Base-by-base conservation (phyloP, 352 stramenopile species). In the Phytophthora hibernalis region DNA sequence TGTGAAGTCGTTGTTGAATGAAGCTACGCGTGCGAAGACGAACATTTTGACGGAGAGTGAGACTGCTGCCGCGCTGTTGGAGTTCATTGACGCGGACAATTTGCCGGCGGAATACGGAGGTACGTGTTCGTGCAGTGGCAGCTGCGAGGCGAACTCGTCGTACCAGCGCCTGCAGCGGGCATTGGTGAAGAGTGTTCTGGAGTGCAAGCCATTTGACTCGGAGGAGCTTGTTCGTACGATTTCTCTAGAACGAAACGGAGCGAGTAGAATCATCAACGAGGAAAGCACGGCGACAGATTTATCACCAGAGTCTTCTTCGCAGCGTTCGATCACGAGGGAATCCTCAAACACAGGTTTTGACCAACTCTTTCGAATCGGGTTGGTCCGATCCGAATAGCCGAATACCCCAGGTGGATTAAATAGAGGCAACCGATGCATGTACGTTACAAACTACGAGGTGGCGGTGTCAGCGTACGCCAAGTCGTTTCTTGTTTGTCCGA, bases 1-100 rank as follows among this genome's bases (percentile, higher is more conserved):
- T 16, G 87, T 98, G 58, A 92, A 94, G 57, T 85, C 87, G 16
- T 59, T 98, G 2, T 48, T 97, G 55, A 93, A 97, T 55, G 87
- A 96, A 49, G 85, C 90, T 12, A 97, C 91, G 2, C 84, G 88
- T 1, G 82, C 78, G 13, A 98, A 98, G 72, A 95, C 93, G 5
- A 92, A 84, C 55, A 96, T 98, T 48, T 37, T 97, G 35, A 88
- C 72, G 11, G 80, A 90, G 37, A 87, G 59, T 24, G 85, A 95
- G 40, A 89, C 80, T 1, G 56, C 80, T 1, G 54, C 68, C 9
- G 72, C 69, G 6, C 48, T 95, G 21, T 55, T 93, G 7, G 73
- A 85, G n/a, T 60, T 75, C 44, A 89, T 93, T 52, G 80, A 90
- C 21, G 74, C 83, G 5, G 80, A 87, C 4, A 87, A 80, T 40